These are phyloP conservation scores for Lepidium didymum DNA, from an alignment of 345 rosid species.

Conservation along the genomic window DNA sequence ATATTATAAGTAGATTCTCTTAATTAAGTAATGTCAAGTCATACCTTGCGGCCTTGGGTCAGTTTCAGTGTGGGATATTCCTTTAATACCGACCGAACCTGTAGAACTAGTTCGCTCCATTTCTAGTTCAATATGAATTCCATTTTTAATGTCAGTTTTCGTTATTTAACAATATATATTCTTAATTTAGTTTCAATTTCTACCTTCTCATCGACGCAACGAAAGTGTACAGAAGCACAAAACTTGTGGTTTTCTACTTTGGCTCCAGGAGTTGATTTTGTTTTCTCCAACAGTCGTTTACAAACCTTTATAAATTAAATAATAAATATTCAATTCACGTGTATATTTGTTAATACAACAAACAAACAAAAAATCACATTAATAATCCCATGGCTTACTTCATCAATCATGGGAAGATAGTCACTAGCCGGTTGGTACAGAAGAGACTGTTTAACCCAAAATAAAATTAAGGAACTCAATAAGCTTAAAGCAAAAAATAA, in stretches of 20 bases:
- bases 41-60: constrained; percentile 84
- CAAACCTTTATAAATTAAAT: constrained; percentile 37
- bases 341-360: neutral
- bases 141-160: neutral
- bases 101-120: constrained; percentile 67
- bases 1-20: neutral
- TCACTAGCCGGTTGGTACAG: constrained; percentile 82
- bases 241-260: constrained; percentile 87
- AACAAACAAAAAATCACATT: neutral
- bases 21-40: neutral
- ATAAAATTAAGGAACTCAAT: neutral
- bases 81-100: constrained; percentile 55
- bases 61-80: constrained; percentile 59
- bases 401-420: constrained; percentile 72
- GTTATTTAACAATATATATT: neutral
- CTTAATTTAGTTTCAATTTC: neutral
- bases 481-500: neutral
- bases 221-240: constrained; percentile 81
- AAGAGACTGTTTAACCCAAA: constrained; percentile 45
- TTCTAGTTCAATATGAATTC: constrained; percentile 34
- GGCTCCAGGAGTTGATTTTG: constrained; percentile 70
- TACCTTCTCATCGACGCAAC: constrained; percentile 82
- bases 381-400: constrained; percentile 36
- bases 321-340: neutral
- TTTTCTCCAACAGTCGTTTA: constrained; percentile 48